Base-by-base conservation (phyloP, 495 filamentous ascomycete genomes). In the Clohesyomyces aquaticus region DNA sequence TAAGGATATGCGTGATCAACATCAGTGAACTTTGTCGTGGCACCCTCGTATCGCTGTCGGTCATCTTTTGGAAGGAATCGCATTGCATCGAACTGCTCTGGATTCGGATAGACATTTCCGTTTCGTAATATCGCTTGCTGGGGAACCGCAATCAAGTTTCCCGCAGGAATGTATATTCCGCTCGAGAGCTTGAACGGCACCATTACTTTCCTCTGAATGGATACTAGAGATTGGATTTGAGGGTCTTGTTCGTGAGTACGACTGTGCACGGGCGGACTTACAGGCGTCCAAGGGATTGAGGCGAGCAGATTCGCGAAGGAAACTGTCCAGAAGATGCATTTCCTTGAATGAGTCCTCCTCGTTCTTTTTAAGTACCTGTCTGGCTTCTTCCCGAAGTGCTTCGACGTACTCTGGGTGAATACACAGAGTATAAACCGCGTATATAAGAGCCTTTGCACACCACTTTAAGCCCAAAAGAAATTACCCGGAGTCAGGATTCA, bases 321-420 rank as follows among this genome's bases (percentile, higher is more conserved):
- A 38, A 38, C 32, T 38, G 14, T 38, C 32, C 14, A 38, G 11
- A 25, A 23, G 25, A 52, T 16, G n/a, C 18, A 21, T 25, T 28
- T 28, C 8, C 25, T 25, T 16, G 48, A 52, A 23, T 25, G 12
- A 9, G 22, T 25, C 12, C 25, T 27, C 23, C 11, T 10, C 3
- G 12, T 27, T 3, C 9, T 25, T 52, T n/a, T 8, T 48, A 48
- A 8, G 32, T 38, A 14, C 32, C 32, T 38, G 6, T 38, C 21
- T 18, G 12, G 14, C 41, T 58, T 61, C 58, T 3, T 18, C 16
- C 18, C 58, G 28, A 21, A 61, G 58, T 4, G 14, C 26, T 9
- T 35, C 18, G 48, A 61, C 27, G 27, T 52, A 61, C 28, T 61
- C 58, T 22, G 58, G 58, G 27, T 61, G 18, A 27, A 14, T 14